Conservation (phyloP, 2,329 filamentous ascomycete genomes). For the Xylariaceae sp. region DNA sequence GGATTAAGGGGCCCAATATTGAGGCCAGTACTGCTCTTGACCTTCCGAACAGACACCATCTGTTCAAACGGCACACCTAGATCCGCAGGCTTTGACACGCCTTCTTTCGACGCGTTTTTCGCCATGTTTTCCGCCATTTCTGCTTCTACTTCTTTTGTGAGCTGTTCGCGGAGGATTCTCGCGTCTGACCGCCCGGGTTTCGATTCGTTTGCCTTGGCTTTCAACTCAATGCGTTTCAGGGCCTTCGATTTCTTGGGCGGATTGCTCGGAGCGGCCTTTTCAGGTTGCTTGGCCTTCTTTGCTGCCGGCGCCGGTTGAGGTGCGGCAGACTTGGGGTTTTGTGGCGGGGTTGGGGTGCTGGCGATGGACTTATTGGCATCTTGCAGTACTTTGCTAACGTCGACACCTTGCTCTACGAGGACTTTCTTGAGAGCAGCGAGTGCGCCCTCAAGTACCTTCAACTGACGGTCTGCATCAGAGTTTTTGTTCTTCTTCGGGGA, state of each 20-base stretch:
- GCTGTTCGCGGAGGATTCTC: no score
- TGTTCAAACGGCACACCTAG: slow-evolving; percentile 2
- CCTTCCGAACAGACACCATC: neutral
- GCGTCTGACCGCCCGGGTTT: neutral
- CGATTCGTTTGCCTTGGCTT: neutral
- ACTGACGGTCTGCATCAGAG: slow-evolving; percentile 24
- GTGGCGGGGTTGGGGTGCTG: neutral
- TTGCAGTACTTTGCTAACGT: slow-evolving; percentile 21
- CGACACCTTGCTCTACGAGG: slow-evolving; percentile 32
- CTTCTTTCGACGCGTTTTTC: neutral
- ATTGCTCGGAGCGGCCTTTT: neutral
- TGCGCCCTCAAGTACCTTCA: slow-evolving; percentile 35
- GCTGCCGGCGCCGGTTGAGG: neutral
- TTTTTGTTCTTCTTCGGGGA: slow-evolving; percentile 4
- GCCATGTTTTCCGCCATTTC: neutral
- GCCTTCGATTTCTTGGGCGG: neutral
- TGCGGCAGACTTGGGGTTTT: neutral
- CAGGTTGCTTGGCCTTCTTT: neutral
- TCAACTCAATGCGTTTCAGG: neutral
- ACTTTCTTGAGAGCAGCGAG: slow-evolving; percentile 37
- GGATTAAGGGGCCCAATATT: no score
- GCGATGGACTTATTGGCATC: neutral
- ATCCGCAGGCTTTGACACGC: slow-evolving; percentile 1
- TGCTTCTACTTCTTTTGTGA: neutral
- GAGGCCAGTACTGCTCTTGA: no score